These are phyloP conservation scores for Berkeleyomyces rouxiae DNA, from an alignment of 2,329 filamentous ascomycete species.

Conservation along the genomic window DNA sequence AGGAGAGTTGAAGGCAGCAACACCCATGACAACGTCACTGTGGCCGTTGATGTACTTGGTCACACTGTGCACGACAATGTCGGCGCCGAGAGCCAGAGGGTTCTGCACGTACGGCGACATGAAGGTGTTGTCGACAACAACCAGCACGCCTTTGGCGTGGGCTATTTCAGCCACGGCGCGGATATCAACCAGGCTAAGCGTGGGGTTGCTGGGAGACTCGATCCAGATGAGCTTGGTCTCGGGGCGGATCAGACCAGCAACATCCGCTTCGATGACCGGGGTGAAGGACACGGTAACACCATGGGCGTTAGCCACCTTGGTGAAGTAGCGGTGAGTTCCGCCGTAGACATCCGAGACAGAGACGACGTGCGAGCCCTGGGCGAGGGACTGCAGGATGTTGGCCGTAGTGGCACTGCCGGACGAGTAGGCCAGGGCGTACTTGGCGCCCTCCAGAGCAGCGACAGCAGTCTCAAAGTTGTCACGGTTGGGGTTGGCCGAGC, in stretches of 20 bases:
- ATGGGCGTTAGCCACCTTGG: slow-evolving; percentile 87
- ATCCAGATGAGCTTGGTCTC: slow-evolving; percentile 96
- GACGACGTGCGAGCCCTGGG: slow-evolving; percentile 80
- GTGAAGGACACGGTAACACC: slow-evolving; percentile 91
- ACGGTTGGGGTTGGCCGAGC: slow-evolving; percentile 87
- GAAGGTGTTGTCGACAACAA: slow-evolving; percentile 99
- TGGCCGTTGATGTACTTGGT: slow-evolving; percentile 99
- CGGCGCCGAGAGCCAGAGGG: slow-evolving; percentile 83
- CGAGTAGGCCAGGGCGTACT: slow-evolving; percentile 83
- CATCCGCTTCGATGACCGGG: slow-evolving; percentile 76
- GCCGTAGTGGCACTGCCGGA: slow-evolving; percentile 91
- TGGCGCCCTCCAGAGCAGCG: slow-evolving; percentile 80
- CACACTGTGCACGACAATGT: slow-evolving; percentile 91
- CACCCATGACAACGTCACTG: slow-evolving; percentile 92
- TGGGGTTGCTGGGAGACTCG: slow-evolving; percentile 88
- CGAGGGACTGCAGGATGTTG: slow-evolving; percentile 80
- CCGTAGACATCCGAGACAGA: slow-evolving; percentile 97
- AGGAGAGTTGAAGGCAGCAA: slow-evolving; percentile 84
- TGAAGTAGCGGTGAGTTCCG: slow-evolving; percentile 97
- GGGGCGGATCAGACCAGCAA: slow-evolving; percentile 66
- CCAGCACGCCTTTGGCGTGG: slow-evolving; percentile 74
- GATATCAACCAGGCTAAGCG: slow-evolving; percentile 83
- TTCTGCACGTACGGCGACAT: slow-evolving; percentile 93
- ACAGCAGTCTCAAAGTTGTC: slow-evolving; percentile 87
- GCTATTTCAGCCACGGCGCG: slow-evolving; percentile 66